Evolutionary conservation across 2,329 filamentous ascomycete species (phyloP).

Genomic region (Harringtonia lauricola): DNA sequence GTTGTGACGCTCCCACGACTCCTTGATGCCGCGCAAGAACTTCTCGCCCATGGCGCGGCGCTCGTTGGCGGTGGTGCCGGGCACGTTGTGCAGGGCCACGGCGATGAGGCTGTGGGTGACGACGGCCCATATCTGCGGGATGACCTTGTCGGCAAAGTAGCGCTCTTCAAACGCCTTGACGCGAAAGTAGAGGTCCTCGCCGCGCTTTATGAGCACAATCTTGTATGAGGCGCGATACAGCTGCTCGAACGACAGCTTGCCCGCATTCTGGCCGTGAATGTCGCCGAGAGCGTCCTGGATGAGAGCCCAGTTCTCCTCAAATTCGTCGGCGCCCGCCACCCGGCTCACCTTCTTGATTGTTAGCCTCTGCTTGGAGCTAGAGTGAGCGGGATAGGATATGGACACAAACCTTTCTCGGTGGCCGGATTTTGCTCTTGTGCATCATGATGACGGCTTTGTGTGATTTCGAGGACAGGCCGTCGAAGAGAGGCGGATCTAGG

Average conservation of each 20-base stretch:
- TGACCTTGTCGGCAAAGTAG: conserved; percentile 69
- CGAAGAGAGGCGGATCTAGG: not conserved
- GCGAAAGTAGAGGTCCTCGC: conserved; percentile 66
- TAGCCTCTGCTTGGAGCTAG: not conserved
- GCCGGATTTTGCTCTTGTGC: conserved; percentile 45
- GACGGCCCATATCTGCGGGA: conserved; percentile 57
- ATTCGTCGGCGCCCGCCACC: conserved; percentile 60
- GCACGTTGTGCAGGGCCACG: conserved; percentile 43
- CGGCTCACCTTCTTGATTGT: conserved; percentile 3
- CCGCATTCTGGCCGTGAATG: conserved; percentile 89
- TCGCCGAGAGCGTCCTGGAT: conserved; percentile 69
- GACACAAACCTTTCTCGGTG: conserved; percentile 48
- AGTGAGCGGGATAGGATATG: not conserved
- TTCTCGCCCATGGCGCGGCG: conserved; percentile 69
- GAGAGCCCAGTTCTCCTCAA: conserved; percentile 73
- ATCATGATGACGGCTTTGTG: conserved; percentile 5
- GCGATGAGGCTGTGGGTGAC: conserved; percentile 57
- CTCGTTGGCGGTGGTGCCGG: conserved; percentile 61
- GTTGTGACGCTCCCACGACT: conserved; percentile 81
- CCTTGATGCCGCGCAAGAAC: conserved; percentile 66
- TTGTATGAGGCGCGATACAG: conserved; percentile 92
- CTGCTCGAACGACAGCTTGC: conserved; percentile 83
- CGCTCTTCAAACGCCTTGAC: conserved; percentile 72
- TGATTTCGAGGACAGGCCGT: too few species aligned
- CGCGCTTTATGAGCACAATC: conserved; percentile 81